Evolutionary conservation across 495 filamentous ascomycete genomes (phyloP), one percentile per base, ranked within the genome.

Genomic region (Neurospora africana): DNA sequence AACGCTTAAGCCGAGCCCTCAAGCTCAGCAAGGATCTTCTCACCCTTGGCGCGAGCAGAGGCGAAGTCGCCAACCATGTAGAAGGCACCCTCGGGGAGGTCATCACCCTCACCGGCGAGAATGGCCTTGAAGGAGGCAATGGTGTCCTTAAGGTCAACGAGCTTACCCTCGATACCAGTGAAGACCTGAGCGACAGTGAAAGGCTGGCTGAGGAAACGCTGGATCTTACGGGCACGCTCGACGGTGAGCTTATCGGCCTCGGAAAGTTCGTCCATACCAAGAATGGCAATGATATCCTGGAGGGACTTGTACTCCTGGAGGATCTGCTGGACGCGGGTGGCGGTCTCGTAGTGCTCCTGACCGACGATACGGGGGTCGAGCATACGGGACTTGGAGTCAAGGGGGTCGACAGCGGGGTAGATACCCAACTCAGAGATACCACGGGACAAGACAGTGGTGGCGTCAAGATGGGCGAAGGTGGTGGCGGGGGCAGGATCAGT

Each of bases 391-490:
- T 96, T 98, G 85, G 94, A 97, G 88, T 99, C 95, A 67, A 99
- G 93, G 82, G 95, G 95, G 81, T 99, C 95, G 90, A 99, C 95
- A 83, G 95, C 95, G 73, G 95, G 95, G 89, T 99, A 99, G 90
- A 98, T 99, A 92, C 95, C 95, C 90, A 99, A 89, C 89, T 99
- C 95, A 78, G 95, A 99, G 85, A 99, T 99, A 93, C 95, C 96
- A 92, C 95, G 95, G 78, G 95, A 99, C 89, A 99, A 87, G 80
- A 99, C 95, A 90, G 96, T 99, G 86, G 95, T 99, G 89, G 95
- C 96, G 87, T 99, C 95, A 90, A 99, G 91, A 88, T 99, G 95
- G 85, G 95, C 95, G 86, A 99, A 99, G 86, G 95, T 98, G 85
- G 95, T 99, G 81, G 95, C 95, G 78, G 95, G 95, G 79, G 95